Base-by-base conservation (phyloP, 305 asterid species). In the Fraxinus ornus region DNA sequence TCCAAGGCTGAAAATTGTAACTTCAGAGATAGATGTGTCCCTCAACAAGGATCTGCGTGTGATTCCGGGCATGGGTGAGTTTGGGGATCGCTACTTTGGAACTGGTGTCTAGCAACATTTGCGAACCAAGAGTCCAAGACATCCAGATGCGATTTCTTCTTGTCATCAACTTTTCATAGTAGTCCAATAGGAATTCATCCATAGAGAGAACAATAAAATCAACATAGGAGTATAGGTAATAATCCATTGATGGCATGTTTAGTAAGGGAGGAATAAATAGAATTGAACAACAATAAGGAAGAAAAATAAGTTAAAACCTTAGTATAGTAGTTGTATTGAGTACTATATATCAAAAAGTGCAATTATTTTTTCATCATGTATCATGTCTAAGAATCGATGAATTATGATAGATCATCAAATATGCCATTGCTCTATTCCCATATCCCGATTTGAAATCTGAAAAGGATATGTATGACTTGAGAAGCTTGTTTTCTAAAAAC, bases 11-110 rank as follows among this genome's bases (percentile, higher is more conserved):
- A 94, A 94, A 83, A 91, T 95, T 5, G 97, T 95, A 32, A 95
- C 99, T 79, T 94, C 98, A 2, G 99, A 95, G 91, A 94, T 95
- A 36, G 99, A 95, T 35, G 83, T 78, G 22, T 76, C 89, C 0
- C 91, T 95, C 33, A 93, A 92, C 91, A 87, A 85, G 81, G 93
- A 91, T 26, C 47, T 90, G 71, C 86, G 73, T 3, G 99, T 95
- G 78, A 90, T 93, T 77, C 99, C 99, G 0, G 99, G 98, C 84
- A 92, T 95, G 99, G 99, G 99, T 32, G 97, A 93, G 85, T 95
- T 95, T 10, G 97, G 97, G 21, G 97, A 95, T 81, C 96, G 99
- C 36, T 94, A 95, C 83, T 95, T 95, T 55, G 99, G 99, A 77
- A 95, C 97, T 19, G 93, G 81, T 28, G 33, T 26, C 19, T 26